Conservation (phyloP, 768 basidiomycete genomes). For the Suillus cothurnatus region DNA sequence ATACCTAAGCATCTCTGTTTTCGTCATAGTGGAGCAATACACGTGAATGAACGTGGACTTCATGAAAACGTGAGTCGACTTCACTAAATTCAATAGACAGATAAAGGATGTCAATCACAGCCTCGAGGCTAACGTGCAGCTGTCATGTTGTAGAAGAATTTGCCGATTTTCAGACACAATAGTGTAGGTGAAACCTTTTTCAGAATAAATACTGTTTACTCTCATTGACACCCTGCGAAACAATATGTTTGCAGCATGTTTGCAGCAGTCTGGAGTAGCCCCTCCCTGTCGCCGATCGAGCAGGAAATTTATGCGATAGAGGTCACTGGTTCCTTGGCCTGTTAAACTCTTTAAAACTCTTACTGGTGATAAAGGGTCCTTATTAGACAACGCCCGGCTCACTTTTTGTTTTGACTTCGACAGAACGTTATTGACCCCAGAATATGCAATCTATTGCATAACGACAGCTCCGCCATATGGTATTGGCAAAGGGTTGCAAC, state of each 20-base stretch:
- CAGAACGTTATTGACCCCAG: neutral
- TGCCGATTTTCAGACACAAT: neutral
- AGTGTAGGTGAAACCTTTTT: neutral
- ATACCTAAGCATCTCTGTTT: neutral
- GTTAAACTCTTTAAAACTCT: neutral
- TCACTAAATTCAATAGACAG: slow-evolving; percentile 3
- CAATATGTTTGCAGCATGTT: neutral
- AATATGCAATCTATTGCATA: neutral
- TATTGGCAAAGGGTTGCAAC: neutral
- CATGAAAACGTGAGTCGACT: neutral
- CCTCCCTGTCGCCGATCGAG: neutral
- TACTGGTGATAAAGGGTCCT: neutral
- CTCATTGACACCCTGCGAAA: neutral
- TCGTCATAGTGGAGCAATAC: neutral
- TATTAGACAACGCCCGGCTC: neutral
- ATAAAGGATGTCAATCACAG: neutral
- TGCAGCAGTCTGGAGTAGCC: neutral
- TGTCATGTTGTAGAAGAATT: neutral
- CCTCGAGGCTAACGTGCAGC: slow-evolving; percentile 2
- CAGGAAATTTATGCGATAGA: neutral
- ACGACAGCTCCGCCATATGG: neutral
- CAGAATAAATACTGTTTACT: neutral
- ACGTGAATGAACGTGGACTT: slow-evolving; percentile 7
- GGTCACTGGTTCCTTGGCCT: neutral
- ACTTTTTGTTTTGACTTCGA: neutral